A percentile compares a stretch with the other conserved stretches of the same genome.
phyloP scores from a whole-genome alignment of 2,329 filamentous ascomycete species.

The Trichoderma koningii region DNA sequence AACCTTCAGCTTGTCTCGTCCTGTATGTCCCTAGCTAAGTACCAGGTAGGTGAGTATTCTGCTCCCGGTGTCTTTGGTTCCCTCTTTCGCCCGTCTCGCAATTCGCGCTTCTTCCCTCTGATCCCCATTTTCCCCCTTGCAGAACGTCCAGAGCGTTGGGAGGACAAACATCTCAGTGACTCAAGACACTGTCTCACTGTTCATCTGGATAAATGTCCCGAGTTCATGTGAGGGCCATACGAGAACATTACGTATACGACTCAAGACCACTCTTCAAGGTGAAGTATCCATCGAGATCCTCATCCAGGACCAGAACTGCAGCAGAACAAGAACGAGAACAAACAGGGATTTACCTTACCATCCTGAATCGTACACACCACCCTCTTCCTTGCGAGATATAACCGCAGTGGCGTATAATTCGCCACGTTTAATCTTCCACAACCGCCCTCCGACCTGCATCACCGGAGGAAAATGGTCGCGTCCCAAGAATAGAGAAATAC shows the following conservation, averaged over 20 bases:
- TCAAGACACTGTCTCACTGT: not conserved
- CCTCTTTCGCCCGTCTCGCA: not conserved
- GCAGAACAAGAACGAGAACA: no score
- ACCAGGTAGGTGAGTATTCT: no score
- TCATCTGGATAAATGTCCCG: not conserved
- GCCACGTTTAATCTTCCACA: conserved; percentile 7
- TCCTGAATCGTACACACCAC: no score
- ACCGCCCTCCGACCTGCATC: not conserved
- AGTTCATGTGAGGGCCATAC: no score
- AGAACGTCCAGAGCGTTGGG: not conserved
- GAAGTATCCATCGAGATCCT: not conserved
- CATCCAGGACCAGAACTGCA: not conserved
- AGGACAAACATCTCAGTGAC: not conserved
- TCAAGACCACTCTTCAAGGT: no score
- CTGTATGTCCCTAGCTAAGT: no score
- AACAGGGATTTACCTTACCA: no score
- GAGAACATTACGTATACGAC: no score
- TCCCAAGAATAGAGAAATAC: no score
- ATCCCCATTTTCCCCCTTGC: not conserved
- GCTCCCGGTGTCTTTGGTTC: not conserved
- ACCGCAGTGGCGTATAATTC: not conserved
- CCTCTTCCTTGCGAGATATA: no score
- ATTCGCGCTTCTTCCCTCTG: no score
- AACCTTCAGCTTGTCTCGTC: not conserved
- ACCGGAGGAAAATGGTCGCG: not conserved